Evolutionary conservation across 345 rosid genomes (phyloP), one percentile per base, ranked within the genome.

Genomic region (Ailanthus altissimus): DNA sequence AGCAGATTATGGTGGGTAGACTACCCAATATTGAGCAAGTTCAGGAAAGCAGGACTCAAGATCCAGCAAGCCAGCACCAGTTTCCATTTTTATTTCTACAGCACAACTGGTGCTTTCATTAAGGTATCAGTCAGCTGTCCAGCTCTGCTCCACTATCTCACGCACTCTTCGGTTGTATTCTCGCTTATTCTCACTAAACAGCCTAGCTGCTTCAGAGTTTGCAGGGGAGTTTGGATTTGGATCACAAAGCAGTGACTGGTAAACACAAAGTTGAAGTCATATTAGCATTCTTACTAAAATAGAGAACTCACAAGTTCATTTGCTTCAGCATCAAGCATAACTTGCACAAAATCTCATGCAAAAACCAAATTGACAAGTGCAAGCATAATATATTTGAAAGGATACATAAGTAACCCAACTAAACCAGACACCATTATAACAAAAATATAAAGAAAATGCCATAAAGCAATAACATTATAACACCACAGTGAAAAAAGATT

Each of bases 151-250:
- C 64, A 89, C 93, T 67, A 91, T 83, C 75, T 89, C 95, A 10
- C 92, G 89, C 71, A 91, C 91, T 83, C 89, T 84, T 68, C 93
- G 77, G 73, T 92, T 92, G 88, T 92, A 90, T 73, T 92, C 94
- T 8, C 93, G 84, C 86, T 92, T 90, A 74, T 85, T 90, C 85
- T 90, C 94, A 70, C 97, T 88, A 74, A 87, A 90, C 93, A 90
- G 86, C 69, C 94, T 84, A 53, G 94, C 97, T 2, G 97, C 97
- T 84, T 90, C 97, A 20, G 94, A 92, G 51, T 92, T 92, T 70
- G 97, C 93, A n/a, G 97, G 97, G 20, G 97, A 92, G 81, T 92
- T 89, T 23, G 97, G 94, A 67, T 90, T 92, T 42, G 97, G 97
- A 67, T 92, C 97, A 65, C 97, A 92, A 40, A 92, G 97, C 80